Evolutionary conservation across 2,329 filamentous ascomycete genomes (phyloP), one percentile per base, ranked within the genome.

Genomic region (Cladosporium sp.): DNA sequence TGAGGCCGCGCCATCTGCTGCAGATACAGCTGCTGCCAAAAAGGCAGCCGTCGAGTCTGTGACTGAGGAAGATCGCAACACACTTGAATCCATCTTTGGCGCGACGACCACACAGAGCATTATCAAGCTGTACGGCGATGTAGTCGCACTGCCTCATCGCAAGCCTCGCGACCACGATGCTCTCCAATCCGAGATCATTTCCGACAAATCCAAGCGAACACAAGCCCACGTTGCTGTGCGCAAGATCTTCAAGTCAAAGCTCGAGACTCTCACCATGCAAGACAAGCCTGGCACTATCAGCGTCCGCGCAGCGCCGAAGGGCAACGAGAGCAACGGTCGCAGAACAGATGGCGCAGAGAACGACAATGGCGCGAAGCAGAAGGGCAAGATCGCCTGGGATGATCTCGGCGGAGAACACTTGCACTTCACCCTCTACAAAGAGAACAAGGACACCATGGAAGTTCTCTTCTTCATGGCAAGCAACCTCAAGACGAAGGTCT

Each of bases 391-490:
- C 41, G 82, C 81, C 62, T 91, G 88, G 88, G 81, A 87, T 63
- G 88, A 90, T 70, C 80, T 89, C 51, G 88, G 84, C n/a, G 92
- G 91, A 21, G 90, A 93, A 59, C 95, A 92, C 77, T 81, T 97
- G 15, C 93, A 97, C 77, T 96, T 97, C 77, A 94, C 92, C 0
- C 83, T 97, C 61, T 96, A 94, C 86, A 97, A 97, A 80, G 93
- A 97, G 80, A 97, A 97, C 80, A 93, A 94, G 75, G 93, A 97
- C 76, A 97, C 93, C 1, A 96, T 97, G 91, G 93, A 97, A 72
- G 90, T 92, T 0, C 84, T 96, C 63, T 89, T 87, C 63, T 92
- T 90, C 73, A 85, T 97, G 49, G 87, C 89, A 0, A 90, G 90
- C 52, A 85, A 90, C 69, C 80, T 96, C 69, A 91, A 90, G 74